Conservation (phyloP, 257 asterid genomes). For the Plantago elongata region DNA sequence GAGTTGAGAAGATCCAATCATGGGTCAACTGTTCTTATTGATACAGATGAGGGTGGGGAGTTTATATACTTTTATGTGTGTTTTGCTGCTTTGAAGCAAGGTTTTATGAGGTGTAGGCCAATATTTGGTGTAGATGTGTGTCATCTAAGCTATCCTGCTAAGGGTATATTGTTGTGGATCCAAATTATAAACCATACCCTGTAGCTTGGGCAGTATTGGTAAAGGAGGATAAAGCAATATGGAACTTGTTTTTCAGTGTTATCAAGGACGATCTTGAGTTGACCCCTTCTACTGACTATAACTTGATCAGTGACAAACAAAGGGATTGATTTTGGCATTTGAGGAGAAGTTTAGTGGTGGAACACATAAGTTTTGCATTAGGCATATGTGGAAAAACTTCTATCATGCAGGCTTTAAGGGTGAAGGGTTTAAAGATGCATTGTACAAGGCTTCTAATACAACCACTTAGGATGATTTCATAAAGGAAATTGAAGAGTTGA, state of each 20-base stretch:
- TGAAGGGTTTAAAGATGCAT: neutral
- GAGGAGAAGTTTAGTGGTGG: neutral
- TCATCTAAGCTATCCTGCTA: too few species aligned
- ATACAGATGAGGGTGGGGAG: too few species aligned
- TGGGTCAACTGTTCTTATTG: too few species aligned
- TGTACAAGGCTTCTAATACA: too few species aligned
- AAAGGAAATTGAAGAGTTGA: neutral
- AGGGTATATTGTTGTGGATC: neutral
- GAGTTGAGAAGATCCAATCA: too few species aligned
- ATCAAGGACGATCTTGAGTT: neutral
- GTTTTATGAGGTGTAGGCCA: too few species aligned
- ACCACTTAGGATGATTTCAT: neutral
- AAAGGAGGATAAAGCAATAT: neutral
- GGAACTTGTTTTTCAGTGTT: neutral
- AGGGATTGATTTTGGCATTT: neutral
- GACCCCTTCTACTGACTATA: neutral
- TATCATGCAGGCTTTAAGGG: neutral
- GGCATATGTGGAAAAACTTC: neutral
- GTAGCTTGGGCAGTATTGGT: neutral
- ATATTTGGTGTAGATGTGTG: too few species aligned
- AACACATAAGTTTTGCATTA: neutral
- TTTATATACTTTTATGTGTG: too few species aligned
- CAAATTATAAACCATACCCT: neutral
- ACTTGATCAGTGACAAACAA: neutral
- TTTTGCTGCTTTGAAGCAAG: too few species aligned